Percentiles rank a stretch among this genome's conserved stretches.
phyloP scores from a whole-genome alignment of 192 early-diverging fungal species.

The Chytriomyces confervae region DNA sequence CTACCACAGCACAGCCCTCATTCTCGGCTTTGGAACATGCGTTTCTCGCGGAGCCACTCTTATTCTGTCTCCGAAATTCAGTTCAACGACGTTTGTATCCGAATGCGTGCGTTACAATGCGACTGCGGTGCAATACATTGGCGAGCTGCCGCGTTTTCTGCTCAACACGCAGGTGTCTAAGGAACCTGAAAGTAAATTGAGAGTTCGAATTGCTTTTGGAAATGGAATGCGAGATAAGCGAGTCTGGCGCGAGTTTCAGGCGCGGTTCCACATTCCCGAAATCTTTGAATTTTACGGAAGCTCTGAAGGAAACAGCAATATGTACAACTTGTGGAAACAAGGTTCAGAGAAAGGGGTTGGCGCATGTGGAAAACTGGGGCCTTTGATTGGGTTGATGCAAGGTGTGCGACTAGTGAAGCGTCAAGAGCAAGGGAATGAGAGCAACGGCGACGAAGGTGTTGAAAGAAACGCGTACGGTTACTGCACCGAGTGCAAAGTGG shows the following conservation, averaged over 20 bases:
- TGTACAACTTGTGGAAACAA: conserved; percentile 17
- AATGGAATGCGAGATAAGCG: conserved; percentile 71
- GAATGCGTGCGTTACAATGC: conserved; percentile 32
- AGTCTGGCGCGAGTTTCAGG: conserved; percentile 67
- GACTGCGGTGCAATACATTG: conserved; percentile 62
- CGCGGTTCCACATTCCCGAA: conserved; percentile 61
- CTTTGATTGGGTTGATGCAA: background rate
- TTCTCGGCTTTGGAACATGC: conserved; percentile 26
- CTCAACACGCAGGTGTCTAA: conserved; percentile 50
- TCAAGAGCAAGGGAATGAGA: conserved; percentile 31
- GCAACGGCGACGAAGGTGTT: conserved; percentile 62
- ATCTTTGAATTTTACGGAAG: conserved; percentile 72
- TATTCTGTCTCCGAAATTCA: conserved; percentile 66
- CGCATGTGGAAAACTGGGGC: background rate
- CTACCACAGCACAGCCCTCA: conserved; percentile 67
- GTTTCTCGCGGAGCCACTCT: conserved; percentile 49
- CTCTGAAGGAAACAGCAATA: conserved; percentile 61
- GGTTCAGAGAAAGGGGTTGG: background rate
- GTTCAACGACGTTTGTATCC: conserved; percentile 29
- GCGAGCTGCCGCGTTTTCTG: conserved; percentile 74
- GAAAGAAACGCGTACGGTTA: conserved; percentile 58
- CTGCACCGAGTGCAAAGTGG: conserved; percentile 51
- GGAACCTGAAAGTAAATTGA: conserved; percentile 63
- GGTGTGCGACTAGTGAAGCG: background rate
- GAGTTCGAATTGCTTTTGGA: conserved; percentile 63